Conservation (phyloP, 768 basidiomycete species). For the Lactarius psammicola region DNA sequence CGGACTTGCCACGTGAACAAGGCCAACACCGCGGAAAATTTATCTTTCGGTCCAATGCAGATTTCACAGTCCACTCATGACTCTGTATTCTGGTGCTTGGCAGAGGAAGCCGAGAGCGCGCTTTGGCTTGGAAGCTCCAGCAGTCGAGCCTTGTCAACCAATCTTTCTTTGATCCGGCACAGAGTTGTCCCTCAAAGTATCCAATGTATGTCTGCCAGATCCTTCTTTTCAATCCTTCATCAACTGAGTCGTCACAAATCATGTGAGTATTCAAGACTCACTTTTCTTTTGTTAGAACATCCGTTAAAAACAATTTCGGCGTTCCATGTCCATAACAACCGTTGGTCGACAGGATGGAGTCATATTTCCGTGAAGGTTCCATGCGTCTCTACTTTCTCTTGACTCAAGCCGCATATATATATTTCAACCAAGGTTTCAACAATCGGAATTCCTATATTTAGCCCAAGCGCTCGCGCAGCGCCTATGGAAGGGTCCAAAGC, state of each 20-base stretch:
- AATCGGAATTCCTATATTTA: constrained; percentile 97
- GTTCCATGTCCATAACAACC: constrained; percentile 97
- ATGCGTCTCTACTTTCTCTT: background rate
- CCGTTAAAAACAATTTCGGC: constrained; percentile 69
- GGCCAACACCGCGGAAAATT: too few species aligned
- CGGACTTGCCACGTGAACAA: too few species aligned
- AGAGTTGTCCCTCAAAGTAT: constrained; percentile 58
- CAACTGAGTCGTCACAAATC: constrained; percentile 69
- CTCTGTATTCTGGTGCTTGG: constrained; percentile 81
- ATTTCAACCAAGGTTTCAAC: too few species aligned
- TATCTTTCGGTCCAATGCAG: too few species aligned
- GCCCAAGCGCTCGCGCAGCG: constrained; percentile 83
- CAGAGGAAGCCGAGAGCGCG: constrained; percentile 92
- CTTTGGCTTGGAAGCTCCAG: constrained; percentile 86
- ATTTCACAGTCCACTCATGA: constrained; percentile 51
- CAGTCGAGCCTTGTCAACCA: constrained; percentile 70
- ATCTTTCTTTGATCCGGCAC: constrained; percentile 95
- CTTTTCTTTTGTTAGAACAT: constrained; percentile 14
- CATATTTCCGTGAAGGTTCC: constrained; percentile 77
- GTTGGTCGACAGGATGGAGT: constrained; percentile 90
- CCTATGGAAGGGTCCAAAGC: constrained; percentile 98
- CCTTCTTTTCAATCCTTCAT: constrained; percentile 70
- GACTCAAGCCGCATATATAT: constrained; percentile 17
- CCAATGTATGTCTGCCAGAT: constrained; percentile 59
- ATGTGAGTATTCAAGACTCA: constrained; percentile 45